A percentile compares a stretch with the other conserved stretches of the same genome.
phyloP scores from a whole-genome alignment of 345 rosid species.

The Iberis pinnata region DNA sequence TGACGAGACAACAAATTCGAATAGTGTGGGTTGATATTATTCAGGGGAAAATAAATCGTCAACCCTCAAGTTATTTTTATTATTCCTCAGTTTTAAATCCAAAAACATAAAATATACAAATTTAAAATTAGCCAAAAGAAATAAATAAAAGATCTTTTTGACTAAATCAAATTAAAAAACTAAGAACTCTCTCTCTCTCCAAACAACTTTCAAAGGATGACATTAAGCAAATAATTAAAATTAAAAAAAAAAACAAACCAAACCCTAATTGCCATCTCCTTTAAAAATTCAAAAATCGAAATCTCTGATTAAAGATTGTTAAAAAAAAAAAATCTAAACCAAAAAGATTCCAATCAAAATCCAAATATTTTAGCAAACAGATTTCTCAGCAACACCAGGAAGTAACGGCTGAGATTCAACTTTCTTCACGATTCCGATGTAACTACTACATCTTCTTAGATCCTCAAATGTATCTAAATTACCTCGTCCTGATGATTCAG shows the following conservation, averaged over 20 bases:
- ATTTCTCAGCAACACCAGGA: constrained; percentile 34
- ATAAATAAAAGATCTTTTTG: constrained; percentile 8
- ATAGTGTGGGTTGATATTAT: no score
- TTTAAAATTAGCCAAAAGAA: constrained; percentile 15
- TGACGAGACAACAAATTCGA: no score
- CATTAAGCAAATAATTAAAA: constrained; percentile 7
- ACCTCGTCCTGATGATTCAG: constrained; percentile 29
- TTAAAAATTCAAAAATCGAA: background rate
- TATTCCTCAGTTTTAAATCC: constrained; percentile 20
- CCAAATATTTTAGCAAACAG: constrained; percentile 21
- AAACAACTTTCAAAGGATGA: constrained; percentile 19
- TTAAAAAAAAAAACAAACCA: background rate
- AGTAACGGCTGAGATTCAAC: constrained; percentile 65
- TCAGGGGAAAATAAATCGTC: no score
- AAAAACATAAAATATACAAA: constrained; percentile 18
- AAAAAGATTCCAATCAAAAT: constrained; percentile 28
- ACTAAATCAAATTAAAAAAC: constrained; percentile 14
- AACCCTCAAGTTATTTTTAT: no score
- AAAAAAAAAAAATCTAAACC: constrained; percentile 19
- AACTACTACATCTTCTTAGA: constrained; percentile 53
- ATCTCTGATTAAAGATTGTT: constrained; percentile 16
- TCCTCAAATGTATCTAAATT: constrained; percentile 38
- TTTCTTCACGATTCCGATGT: constrained; percentile 32
- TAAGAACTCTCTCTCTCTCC: constrained; percentile 21
- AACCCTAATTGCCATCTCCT: constrained; percentile 33